These are phyloP conservation scores for Sordariomycetes sp. DNA, from an alignment of 2,329 filamentous ascomycete genomes.

Conservation along the genomic window DNA sequence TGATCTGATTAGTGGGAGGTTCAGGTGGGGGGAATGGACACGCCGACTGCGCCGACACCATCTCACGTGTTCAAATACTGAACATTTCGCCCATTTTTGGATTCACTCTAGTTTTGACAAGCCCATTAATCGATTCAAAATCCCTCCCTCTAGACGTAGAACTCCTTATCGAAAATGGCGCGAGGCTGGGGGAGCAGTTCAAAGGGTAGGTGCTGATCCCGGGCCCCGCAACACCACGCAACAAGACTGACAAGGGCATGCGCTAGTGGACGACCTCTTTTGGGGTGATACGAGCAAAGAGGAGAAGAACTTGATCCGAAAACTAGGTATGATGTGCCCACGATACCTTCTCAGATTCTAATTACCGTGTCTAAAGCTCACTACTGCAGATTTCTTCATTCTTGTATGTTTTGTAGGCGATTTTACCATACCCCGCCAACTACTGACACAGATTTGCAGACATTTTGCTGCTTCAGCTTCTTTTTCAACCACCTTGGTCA, in stretches of 20 bases:
- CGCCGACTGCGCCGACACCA: no score
- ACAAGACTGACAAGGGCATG: not conserved
- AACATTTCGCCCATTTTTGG: no score
- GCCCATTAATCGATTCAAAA: no score
- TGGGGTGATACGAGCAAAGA: slow-evolving; percentile 10
- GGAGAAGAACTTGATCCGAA: slow-evolving; percentile 16
- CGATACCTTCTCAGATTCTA: not conserved
- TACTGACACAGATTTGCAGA: slow-evolving; percentile 7
- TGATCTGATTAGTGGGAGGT: no score
- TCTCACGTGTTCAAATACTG: no score
- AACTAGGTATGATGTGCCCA: slow-evolving; percentile 13
- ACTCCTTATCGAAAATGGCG: not conserved
- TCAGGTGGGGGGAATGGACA: no score
- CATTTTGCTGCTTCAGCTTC: slow-evolving; percentile 21
- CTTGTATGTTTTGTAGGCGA: not conserved
- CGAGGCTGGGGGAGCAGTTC: not conserved
- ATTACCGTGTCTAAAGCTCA: not conserved
- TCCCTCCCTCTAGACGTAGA: no score
- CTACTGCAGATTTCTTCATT: not conserved
- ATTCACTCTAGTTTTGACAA: no score
- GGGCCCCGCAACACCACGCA: not conserved
- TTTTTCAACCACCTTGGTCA: slow-evolving; percentile 27
- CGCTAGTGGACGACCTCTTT: not conserved
- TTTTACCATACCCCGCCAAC: not conserved
- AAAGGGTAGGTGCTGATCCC: not conserved